Evolutionary conservation across 495 filamentous ascomycete genomes (phyloP), one percentile per base, ranked within the genome.

Genomic region (Neurospora discreta): DNA sequence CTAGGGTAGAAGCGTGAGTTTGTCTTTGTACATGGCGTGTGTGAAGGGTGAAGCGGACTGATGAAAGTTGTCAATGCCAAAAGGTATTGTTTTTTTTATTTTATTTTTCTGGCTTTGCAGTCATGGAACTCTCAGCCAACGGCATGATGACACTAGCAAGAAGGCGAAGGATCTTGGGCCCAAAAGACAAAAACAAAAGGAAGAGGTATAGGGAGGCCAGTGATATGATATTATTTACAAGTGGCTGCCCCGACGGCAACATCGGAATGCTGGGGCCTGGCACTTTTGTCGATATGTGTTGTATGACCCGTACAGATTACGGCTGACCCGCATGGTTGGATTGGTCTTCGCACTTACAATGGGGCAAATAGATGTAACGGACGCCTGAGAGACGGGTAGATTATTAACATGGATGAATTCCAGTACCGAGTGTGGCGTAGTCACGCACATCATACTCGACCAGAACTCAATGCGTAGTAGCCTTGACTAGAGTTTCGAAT

Each of bases 351-450:
- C 52, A 65, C 26, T 65, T 65, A 26, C 52, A 60, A 60, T 23
- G 52, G 26, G 23, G 26, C 52, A 60, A 16, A 23, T 33, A 33
- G 26, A 33, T 18, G 5, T 33, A 16, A 60, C 33, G 52, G 7
- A 65, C 72, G 72, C 58, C 69, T 68, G 58, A 70, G 58, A 38
- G 69, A 70, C 70, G 70, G 72, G 43, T 38, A 68, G 9, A 36
- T 5, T 39, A 13, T 5, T 39, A 42, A 13, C 38, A 33, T 38
- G 68, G 33, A 60, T 43, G 39, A 46, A 20, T 33, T 70, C 20
- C 52, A 75, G 69, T 73, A 65, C 72, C 72, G 68, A 77, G 73
- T 72, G 76, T 76, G 76, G 76, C 74, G 74, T 76, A 68, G 76
- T 68, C 40, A 42, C 36, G n/a, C 16, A 72, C 69, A 58, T 68